These are phyloP conservation scores for Acanthamoeba lenticulata DNA, from an alignment of 208 protist genomes.

Conservation along the genomic window DNA sequence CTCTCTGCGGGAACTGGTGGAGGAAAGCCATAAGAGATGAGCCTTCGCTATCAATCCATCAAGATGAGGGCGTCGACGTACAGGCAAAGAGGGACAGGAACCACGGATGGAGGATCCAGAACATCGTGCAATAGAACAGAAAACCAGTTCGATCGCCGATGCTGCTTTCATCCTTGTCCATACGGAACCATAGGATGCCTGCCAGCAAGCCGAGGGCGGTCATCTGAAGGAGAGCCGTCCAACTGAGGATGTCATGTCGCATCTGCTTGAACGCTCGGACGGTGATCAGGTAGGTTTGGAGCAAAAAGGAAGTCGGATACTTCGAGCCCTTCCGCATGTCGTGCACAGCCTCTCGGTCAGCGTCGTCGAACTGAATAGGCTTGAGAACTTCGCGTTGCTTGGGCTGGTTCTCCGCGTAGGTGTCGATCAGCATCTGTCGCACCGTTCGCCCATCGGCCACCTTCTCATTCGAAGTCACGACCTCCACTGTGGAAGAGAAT, in stretches of 20 bases:
- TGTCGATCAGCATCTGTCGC: slow-evolving; percentile 42
- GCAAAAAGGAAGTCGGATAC: slow-evolving; percentile 50
- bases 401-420: background rate
- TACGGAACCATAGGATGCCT: background rate
- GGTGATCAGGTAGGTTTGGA: no score
- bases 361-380: background rate
- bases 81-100: background rate
- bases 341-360: background rate
- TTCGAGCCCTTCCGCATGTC: background rate
- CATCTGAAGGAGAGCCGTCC: no score
- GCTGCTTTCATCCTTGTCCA: no score
- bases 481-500: slow-evolving; percentile 48
- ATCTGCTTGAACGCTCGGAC: no score
- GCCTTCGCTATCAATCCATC: background rate
- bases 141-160: background rate
- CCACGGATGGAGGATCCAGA: slow-evolving; percentile 57
- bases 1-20: background rate
- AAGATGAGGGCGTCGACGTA: background rate
- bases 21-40: background rate
- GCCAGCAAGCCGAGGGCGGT: background rate
- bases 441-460: background rate
- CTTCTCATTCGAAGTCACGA: slow-evolving; percentile 15
- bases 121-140: slow-evolving; percentile 54
- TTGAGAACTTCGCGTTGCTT: background rate
- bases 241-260: no score